Evolutionary conservation across 768 basidiomycete genomes (phyloP).

Genomic region (Termitomyces sp.): DNA sequence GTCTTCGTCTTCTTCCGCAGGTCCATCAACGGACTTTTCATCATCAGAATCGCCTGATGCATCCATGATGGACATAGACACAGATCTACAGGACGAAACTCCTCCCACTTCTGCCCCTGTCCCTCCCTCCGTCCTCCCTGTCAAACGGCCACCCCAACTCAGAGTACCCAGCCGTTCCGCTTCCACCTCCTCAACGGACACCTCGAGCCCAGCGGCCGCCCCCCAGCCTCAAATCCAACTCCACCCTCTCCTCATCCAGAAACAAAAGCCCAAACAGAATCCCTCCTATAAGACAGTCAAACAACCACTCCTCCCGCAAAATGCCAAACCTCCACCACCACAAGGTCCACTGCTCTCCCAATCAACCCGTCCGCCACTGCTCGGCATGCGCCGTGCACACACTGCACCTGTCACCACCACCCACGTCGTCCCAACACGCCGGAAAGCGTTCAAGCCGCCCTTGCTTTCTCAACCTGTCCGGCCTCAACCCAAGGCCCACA

Average conservation of each 20-base stretch:
- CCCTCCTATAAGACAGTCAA: slow-evolving; percentile 1
- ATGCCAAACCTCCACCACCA: slow-evolving; percentile 4
- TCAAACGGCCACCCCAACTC: neutral
- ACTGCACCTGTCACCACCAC: slow-evolving; percentile 17
- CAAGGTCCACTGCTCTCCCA: slow-evolving; percentile 13
- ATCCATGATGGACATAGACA: slow-evolving; percentile 13
- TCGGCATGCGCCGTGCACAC: slow-evolving; percentile 40
- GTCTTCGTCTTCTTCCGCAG: slow-evolving; percentile 12
- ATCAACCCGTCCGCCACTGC: slow-evolving; percentile 28
- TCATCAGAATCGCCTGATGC: slow-evolving; percentile 3
- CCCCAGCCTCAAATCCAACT: slow-evolving; percentile 14
- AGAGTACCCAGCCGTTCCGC: neutral
- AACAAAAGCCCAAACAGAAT: slow-evolving; percentile 11
- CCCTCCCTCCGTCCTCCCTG: neutral
- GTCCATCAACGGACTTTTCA: neutral
- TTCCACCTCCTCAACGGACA: neutral
- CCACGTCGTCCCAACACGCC: slow-evolving; percentile 27
- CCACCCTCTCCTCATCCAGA: slow-evolving; percentile 19
- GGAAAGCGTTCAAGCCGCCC: slow-evolving; percentile 38
- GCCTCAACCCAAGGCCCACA: slow-evolving; percentile 1
- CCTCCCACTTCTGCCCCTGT: neutral
- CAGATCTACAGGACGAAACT: neutral
- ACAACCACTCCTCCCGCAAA: neutral
- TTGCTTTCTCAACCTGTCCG: slow-evolving; percentile 24
- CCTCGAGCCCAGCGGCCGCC: slow-evolving; percentile 1